Evolutionary conservation across 805 yeast genomes (phyloP).

Genomic region (Clavispora phyllophila): DNA sequence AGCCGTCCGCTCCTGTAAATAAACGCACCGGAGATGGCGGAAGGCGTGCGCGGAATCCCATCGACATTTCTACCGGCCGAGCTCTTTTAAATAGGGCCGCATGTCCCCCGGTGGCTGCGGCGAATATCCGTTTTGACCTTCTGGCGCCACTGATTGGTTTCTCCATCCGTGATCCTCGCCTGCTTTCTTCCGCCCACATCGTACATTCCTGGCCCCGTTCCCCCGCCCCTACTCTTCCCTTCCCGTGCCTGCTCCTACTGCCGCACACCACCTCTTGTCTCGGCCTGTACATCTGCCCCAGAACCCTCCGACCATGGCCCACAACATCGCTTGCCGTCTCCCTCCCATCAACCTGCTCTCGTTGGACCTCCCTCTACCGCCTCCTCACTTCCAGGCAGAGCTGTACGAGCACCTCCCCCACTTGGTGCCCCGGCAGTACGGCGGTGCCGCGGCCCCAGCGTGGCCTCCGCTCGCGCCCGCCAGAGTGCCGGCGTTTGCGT

Average conservation of each 20-base stretch:
- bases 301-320: conserved; percentile 4
- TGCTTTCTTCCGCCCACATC: no score
- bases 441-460: not conserved
- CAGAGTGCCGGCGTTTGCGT: not conserved
- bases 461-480: not conserved
- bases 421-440: conserved; percentile 1
- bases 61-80: not conserved
- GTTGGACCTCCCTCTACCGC: conserved; percentile 27
- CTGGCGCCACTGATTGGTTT: no score
- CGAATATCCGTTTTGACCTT: no score
- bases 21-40: conserved; percentile 7
- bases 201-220: no score
- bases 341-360: conserved; percentile 33
- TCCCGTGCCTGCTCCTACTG: no score
- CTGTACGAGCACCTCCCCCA: conserved; percentile 1
- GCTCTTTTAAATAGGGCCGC: not conserved
- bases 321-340: conserved; percentile 16
- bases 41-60: not conserved
- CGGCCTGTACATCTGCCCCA: no score
- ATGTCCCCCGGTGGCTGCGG: no score
- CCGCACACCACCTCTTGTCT: no score
- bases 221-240: no score
- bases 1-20: conserved; percentile 12
- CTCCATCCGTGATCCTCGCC: no score
- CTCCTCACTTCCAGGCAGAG: conserved; percentile 1